These are phyloP conservation scores for Nelumbo lutea DNA, from an alignment of 164 flowering plant species.

Conservation along the genomic window DNA sequence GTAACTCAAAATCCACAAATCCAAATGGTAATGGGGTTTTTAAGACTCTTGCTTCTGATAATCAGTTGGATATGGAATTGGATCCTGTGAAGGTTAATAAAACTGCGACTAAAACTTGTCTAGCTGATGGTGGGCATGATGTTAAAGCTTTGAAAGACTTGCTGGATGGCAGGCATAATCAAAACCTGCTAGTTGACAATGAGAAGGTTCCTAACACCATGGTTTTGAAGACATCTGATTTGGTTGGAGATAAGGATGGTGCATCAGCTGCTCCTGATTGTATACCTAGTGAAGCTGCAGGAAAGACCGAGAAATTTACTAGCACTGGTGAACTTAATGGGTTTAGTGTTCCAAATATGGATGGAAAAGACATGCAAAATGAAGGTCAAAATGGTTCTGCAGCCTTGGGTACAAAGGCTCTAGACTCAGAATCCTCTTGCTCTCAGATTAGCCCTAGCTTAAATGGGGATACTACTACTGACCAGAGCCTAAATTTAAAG, in stretches of 20 bases:
- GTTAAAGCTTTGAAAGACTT: constrained; percentile 19
- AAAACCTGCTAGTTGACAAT: constrained; percentile 20
- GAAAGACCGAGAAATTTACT: constrained; percentile 30
- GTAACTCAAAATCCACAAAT: constrained; percentile 36
- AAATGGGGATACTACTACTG: constrained; percentile 43
- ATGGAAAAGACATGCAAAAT: constrained; percentile 20
- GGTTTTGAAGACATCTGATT: constrained; percentile 19
- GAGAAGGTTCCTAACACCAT: constrained; percentile 16
- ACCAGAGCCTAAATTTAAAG: constrained; percentile 25
- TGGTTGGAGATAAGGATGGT: constrained; percentile 23
- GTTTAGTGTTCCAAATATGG: constrained; percentile 21
- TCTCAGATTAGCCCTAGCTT: constrained; percentile 31
- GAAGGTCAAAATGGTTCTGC: constrained; percentile 32
- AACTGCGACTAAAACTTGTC: constrained; percentile 21
- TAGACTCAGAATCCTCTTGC: constrained; percentile 63
- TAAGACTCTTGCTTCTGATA: constrained; percentile 29
- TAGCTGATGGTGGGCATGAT: constrained; percentile 23
- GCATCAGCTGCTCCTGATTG: constrained; percentile 29
- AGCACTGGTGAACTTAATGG: constrained; percentile 34
- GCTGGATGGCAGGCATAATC: constrained; percentile 26
- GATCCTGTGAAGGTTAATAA: constrained; percentile 27
- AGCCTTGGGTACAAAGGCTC: constrained; percentile 28
- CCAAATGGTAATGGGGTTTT: constrained; percentile 33
- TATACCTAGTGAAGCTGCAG: constrained; percentile 22
- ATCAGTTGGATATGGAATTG: constrained; percentile 37